Evolutionary conservation across 2,329 filamentous ascomycete genomes (phyloP).

Genomic region (Xylariaceae sp.): DNA sequence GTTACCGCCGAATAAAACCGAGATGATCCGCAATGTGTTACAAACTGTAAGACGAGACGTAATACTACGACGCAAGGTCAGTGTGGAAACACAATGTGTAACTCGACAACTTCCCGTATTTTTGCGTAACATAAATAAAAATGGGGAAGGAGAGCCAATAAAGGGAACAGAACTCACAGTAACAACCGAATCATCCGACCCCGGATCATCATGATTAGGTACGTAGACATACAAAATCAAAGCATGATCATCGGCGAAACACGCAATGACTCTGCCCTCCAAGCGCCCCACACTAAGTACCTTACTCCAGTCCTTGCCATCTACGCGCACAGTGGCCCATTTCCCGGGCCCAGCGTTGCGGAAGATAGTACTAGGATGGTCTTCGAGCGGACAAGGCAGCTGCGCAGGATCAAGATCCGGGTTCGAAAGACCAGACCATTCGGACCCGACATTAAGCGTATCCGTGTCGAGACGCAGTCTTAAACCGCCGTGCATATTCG

Average conservation of each 20-base stretch:
- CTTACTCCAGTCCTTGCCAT: constrained; percentile 89
- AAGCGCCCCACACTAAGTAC: constrained; percentile 90
- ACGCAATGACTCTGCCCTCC: constrained; percentile 89
- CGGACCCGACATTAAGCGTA: constrained; percentile 75
- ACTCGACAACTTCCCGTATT: too few species aligned
- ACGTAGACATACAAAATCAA: constrained; percentile 82
- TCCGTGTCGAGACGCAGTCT: constrained; percentile 78
- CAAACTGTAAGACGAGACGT: constrained; percentile 29
- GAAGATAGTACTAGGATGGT: constrained; percentile 80
- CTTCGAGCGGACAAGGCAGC: constrained; percentile 65
- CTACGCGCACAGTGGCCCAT: constrained; percentile 87
- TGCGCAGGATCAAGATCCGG: constrained; percentile 79
- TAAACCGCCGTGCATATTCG: constrained; percentile 90
- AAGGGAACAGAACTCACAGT: constrained; percentile 51
- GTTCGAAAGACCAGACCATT: constrained; percentile 83
- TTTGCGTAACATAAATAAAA: too few species aligned
- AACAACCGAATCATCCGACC: constrained; percentile 67
- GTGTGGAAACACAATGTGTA: constrained; percentile 1
- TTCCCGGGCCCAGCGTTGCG: constrained; percentile 70
- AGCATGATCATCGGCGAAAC: constrained; percentile 76
- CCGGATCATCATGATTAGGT: constrained; percentile 62
- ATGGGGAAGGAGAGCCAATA: background rate
- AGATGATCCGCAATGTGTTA: constrained; percentile 8
- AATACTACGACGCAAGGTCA: constrained; percentile 26
- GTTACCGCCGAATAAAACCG: too few species aligned